Percentiles rank a stretch among this genome's conserved stretches.
phyloP scores from a whole-genome alignment of 768 basidiomycete genomes.

The Sporobolomyces roseus region DNA sequence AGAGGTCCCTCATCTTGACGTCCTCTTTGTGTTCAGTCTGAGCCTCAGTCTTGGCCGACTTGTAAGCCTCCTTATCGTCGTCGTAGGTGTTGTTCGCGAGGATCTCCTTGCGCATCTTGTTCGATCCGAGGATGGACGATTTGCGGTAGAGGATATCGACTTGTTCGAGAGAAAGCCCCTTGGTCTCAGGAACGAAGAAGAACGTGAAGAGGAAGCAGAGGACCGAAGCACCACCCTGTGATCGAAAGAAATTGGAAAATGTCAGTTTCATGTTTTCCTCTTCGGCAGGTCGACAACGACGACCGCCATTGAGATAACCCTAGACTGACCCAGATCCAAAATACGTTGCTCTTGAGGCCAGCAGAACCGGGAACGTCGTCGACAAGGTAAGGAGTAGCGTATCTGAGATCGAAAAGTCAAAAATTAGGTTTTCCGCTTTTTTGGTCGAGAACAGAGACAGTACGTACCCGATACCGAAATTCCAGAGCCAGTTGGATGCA shows the following conservation, averaged over 20 bases:
- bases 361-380: slow-evolving; percentile 46
- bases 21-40: slow-evolving; percentile 20
- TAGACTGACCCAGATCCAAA: slow-evolving; percentile 93
- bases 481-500: slow-evolving; percentile 62
- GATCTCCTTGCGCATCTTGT: slow-evolving; percentile 43
- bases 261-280: no score
- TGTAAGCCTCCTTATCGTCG: slow-evolving; percentile 25
- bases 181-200: slow-evolving; percentile 54
- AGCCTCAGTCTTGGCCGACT: slow-evolving; percentile 22
- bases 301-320: no score
- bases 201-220: slow-evolving; percentile 71
- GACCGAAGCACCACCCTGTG: slow-evolving; percentile 58
- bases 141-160: slow-evolving; percentile 65
- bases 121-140: slow-evolving; percentile 58
- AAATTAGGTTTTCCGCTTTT: slow-evolving; percentile 44
- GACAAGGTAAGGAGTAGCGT: slow-evolving; percentile 52
- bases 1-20: slow-evolving; percentile 16
- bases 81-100: slow-evolving; percentile 40
- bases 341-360: slow-evolving; percentile 47
- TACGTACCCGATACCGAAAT: neutral
- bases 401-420: slow-evolving; percentile 53
- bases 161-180: slow-evolving; percentile 46
- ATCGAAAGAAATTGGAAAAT: no score
- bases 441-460: neutral
- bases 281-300: no score